A percentile compares a stretch with the other conserved stretches of the same genome.
Evolutionary conservation across 1,139 yeast species (phyloP).

Genomic region (Scheffersomyces lignicola): DNA sequence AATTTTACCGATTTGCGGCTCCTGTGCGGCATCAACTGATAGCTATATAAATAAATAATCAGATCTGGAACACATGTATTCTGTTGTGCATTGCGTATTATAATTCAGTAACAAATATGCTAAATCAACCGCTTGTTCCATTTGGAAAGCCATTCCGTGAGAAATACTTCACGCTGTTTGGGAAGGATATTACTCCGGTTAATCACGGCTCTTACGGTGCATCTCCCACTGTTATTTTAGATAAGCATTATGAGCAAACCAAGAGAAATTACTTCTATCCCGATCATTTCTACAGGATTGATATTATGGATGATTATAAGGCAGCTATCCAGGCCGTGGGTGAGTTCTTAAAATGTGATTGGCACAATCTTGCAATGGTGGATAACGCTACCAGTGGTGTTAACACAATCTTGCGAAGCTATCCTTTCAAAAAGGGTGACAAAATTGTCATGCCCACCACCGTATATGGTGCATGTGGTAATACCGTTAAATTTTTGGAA

Average conservation of each 20-base stretch:
- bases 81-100: too few relatives aligned
- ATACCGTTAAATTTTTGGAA: slow-evolving; percentile 50
- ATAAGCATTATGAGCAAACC: slow-evolving; percentile 23
- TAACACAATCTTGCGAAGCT: slow-evolving; percentile 58
- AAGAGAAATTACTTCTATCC: slow-evolving; percentile 35
- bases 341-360: slow-evolving; percentile 43
- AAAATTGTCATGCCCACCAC: slow-evolving; percentile 51
- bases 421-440: slow-evolving; percentile 56
- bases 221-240: slow-evolving; percentile 41
- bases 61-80: too few relatives aligned
- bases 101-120: too few relatives aligned
- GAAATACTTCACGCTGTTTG: slow-evolving; percentile 43
- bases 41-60: too few relatives aligned
- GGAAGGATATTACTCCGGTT: slow-evolving; percentile 35
- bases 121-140: slow-evolving; percentile 13
- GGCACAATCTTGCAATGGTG: slow-evolving; percentile 47
- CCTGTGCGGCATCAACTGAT: too few relatives aligned
- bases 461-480: slow-evolving; percentile 59
- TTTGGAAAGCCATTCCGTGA: slow-evolving; percentile 56
- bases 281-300: slow-evolving; percentile 35
- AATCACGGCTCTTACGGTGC: slow-evolving; percentile 60
- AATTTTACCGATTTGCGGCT: too few relatives aligned
- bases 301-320: slow-evolving; percentile 23
- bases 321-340: slow-evolving; percentile 35
- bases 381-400: slow-evolving; percentile 64